phyloP scores from a whole-genome alignment of 106 monocot genomes.

The Dendrobium chrysotoxum region DNA sequence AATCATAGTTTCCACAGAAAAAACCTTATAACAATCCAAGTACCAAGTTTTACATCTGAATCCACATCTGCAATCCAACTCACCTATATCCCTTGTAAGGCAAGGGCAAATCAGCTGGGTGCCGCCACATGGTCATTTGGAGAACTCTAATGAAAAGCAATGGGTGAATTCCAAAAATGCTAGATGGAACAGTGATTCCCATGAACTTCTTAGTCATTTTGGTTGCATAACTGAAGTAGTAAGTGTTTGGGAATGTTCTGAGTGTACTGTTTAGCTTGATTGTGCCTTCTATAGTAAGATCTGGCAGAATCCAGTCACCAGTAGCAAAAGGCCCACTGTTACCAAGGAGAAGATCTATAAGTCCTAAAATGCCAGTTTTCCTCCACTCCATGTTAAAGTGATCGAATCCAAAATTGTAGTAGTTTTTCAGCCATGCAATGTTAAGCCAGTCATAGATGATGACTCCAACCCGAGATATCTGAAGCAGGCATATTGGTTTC shows the following conservation, averaged over 20 bases:
- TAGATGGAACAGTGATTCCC: constrained; percentile 78
- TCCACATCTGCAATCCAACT: constrained; percentile 3
- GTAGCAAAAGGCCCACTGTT: constrained; percentile 71
- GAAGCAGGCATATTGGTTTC: constrained; percentile 65
- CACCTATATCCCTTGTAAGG: constrained; percentile 96
- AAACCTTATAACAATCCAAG: not conserved
- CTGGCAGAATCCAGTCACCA: constrained; percentile 94
- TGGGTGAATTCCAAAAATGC: constrained; percentile 73
- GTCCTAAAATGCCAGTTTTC: constrained; percentile 49
- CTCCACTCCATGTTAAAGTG: constrained; percentile 74
- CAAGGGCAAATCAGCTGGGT: constrained; percentile 39
- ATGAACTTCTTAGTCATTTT: constrained; percentile 68
- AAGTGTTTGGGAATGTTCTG: constrained; percentile 77
- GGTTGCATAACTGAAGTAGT: constrained; percentile 93
- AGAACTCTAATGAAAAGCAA: constrained; percentile 78
- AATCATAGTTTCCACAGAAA: not conserved
- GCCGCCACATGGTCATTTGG: constrained; percentile 78
- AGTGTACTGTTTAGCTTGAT: constrained; percentile 43
- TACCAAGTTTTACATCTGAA: not conserved
- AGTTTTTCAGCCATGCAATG: constrained; percentile 68
- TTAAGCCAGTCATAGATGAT: constrained; percentile 79
- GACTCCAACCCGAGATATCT: constrained; percentile 58
- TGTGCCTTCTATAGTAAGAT: constrained; percentile 89
- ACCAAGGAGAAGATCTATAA: constrained; percentile 53
- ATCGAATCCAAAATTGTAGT: constrained; percentile 90